Evolutionary conservation across 352 stramenopile genomes (phyloP).

Genomic region (Phytophthora quininea): DNA sequence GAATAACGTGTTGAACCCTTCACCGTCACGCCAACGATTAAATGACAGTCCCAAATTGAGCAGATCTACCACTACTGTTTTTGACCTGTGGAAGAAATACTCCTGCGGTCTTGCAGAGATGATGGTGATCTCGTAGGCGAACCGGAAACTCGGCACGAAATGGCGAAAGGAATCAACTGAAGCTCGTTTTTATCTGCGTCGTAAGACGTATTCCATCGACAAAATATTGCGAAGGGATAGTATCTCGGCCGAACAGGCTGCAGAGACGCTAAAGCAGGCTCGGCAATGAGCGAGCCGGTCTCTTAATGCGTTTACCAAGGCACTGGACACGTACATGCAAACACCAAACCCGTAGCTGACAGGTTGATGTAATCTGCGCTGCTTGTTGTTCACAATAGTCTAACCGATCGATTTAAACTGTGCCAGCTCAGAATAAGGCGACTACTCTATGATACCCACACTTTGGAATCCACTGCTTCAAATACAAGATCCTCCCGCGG

Average conservation of each 20-base stretch:
- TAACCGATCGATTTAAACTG: background rate
- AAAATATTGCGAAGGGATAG: background rate
- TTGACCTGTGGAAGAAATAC: slow-evolving; percentile 12
- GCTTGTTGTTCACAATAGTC: background rate
- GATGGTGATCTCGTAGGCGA: slow-evolving; percentile 2
- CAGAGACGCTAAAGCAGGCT: background rate
- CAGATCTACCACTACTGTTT: background rate
- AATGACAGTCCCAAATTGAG: background rate
- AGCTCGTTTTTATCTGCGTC: slow-evolving; percentile 10
- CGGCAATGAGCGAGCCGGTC: background rate
- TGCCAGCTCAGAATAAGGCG: background rate
- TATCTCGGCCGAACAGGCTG: background rate
- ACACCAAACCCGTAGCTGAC: background rate
- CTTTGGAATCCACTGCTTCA: background rate
- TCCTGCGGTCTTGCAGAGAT: background rate
- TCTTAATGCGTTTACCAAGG: background rate
- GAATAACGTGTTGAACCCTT: background rate
- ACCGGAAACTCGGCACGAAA: background rate
- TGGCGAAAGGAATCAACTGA: slow-evolving; percentile 6
- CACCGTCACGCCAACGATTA: background rate
- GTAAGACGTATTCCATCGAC: slow-evolving; percentile 8
- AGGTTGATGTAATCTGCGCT: no score
- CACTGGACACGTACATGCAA: background rate
- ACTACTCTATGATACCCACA: background rate
- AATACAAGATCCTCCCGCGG: background rate